These are phyloP conservation scores for Fusarium hainanense DNA, from an alignment of 2,329 filamentous ascomycete genomes.

Conservation along the genomic window DNA sequence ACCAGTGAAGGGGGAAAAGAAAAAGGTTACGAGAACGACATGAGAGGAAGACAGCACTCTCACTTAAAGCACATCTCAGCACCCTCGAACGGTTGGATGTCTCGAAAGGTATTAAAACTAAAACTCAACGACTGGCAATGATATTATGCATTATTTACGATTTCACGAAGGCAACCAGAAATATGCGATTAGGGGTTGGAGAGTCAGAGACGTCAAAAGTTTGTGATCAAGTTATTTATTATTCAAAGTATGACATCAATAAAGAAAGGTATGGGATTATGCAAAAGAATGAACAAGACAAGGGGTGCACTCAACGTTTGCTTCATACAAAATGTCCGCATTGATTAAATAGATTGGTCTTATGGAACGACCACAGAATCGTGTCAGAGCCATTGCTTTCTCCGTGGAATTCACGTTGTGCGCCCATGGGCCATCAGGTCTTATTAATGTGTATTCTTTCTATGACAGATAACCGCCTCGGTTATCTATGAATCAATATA, in stretches of 20 bases:
- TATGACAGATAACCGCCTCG: neutral
- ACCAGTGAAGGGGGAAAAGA: constrained; percentile 1
- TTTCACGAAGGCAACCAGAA: constrained; percentile 33
- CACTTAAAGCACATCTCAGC: constrained; percentile 3
- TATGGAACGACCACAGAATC: neutral
- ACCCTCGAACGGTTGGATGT: neutral
- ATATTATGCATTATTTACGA: constrained; percentile 40
- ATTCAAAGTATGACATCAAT: constrained; percentile 7
- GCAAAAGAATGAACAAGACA: neutral
- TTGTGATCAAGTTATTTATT: constrained; percentile 19
- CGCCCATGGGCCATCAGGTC: neutral
- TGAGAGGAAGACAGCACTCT: constrained; percentile 47
- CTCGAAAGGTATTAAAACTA: neutral
- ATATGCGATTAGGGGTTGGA: constrained; percentile 6
- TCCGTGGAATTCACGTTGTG: neutral
- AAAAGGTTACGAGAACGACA: neutral
- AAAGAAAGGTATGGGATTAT: neutral
- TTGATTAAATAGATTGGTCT: neutral
- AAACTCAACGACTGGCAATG: constrained; percentile 34
- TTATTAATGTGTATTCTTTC: constrained; percentile 2
- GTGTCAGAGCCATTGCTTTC: neutral
- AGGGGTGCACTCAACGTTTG: neutral
- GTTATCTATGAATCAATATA: constrained; percentile 23
- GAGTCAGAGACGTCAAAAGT: constrained; percentile 25
- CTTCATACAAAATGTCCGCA: neutral